These are phyloP conservation scores for Syzygium jambos DNA, from an alignment of 345 rosid genomes.

Conservation along the genomic window DNA sequence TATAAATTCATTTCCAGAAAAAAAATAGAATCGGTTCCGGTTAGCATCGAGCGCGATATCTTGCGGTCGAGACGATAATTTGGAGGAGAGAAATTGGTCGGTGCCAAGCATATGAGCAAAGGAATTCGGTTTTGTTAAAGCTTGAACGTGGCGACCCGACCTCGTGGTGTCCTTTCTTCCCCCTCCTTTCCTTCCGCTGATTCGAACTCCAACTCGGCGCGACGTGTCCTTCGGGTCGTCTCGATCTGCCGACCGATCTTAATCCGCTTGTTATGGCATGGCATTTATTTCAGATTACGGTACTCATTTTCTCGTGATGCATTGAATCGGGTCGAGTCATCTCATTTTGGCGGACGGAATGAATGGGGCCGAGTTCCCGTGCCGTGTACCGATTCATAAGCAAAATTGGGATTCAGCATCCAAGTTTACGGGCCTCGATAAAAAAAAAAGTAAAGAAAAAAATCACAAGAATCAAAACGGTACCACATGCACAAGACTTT, in stretches of 20 bases:
- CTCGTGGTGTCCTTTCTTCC: not conserved
- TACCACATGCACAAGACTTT: not conserved
- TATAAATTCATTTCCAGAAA: not conserved
- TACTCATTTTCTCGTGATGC: rapidly evolving
- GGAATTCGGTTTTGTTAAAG: not conserved
- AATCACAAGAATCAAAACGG: not conserved
- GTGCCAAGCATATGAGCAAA: not conserved
- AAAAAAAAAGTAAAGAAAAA: not conserved
- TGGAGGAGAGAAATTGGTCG: not conserved
- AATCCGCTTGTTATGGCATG: not conserved
- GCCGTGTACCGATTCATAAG: rapidly evolving
- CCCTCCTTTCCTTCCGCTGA: not conserved
- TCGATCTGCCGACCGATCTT: not conserved
- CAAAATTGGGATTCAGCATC: not conserved
- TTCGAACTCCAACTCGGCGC: too few relatives aligned
- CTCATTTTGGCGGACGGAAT: not conserved
- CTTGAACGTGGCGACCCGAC: not conserved
- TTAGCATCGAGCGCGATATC: not conserved
- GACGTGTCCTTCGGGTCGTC: too few relatives aligned
- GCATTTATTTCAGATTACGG: not conserved
- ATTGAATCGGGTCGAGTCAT: too few relatives aligned
- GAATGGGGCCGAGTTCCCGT: rapidly evolving
- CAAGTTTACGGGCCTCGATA: not conserved
- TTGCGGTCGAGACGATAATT: not conserved
- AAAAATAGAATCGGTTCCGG: not conserved